A percentile compares a stretch with the other conserved stretches of the same genome.
These are phyloP conservation scores for Eustoma russellianum DNA, from an alignment of 257 asterid genomes.

Conservation along the genomic window DNA sequence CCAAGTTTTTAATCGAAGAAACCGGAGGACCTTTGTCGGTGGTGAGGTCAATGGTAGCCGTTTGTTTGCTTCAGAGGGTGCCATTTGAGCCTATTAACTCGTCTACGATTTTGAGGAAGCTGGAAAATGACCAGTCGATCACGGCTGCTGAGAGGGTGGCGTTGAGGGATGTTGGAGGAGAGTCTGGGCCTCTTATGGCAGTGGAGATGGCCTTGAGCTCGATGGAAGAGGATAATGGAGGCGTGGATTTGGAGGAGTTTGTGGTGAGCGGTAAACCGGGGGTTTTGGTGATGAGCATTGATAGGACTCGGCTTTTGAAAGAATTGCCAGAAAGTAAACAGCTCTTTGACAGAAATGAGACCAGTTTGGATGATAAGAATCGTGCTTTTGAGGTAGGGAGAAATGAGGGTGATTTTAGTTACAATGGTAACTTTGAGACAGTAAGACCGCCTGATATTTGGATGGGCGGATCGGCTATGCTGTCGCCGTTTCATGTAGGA, in stretches of 20 bases:
- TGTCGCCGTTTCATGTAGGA: constrained; percentile 33
- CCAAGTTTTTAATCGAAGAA: constrained; percentile 46
- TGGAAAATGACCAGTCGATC: constrained; percentile 67
- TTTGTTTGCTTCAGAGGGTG: constrained; percentile 70
- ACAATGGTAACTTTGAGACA: constrained; percentile 34
- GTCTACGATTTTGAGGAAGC: constrained; percentile 64
- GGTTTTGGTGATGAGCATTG: constrained; percentile 75
- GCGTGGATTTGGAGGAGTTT: constrained; percentile 77
- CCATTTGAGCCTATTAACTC: constrained; percentile 78
- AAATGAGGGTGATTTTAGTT: constrained; percentile 27
- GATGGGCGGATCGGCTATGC: constrained; percentile 39
- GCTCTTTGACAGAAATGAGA: constrained; percentile 26
- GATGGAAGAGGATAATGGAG: constrained; percentile 83
- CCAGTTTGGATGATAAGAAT: constrained; percentile 30
- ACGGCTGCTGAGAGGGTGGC: constrained; percentile 57
- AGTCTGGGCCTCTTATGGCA: constrained; percentile 55
- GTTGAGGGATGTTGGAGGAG: constrained; percentile 83
- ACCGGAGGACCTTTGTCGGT: constrained; percentile 60
- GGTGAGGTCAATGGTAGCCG: constrained; percentile 88
- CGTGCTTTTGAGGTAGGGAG: constrained; percentile 21
- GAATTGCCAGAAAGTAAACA: constrained; percentile 81
- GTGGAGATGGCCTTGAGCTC: constrained; percentile 91
- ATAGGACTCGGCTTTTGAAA: constrained; percentile 64
- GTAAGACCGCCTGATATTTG: constrained; percentile 62
- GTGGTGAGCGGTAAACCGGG: constrained; percentile 79